A percentile compares a stretch with the other conserved stretches of the same genome.
Conservation (phyloP, 2,329 filamentous ascomycete genomes). For the Tolypocladium nubicola region DNA sequence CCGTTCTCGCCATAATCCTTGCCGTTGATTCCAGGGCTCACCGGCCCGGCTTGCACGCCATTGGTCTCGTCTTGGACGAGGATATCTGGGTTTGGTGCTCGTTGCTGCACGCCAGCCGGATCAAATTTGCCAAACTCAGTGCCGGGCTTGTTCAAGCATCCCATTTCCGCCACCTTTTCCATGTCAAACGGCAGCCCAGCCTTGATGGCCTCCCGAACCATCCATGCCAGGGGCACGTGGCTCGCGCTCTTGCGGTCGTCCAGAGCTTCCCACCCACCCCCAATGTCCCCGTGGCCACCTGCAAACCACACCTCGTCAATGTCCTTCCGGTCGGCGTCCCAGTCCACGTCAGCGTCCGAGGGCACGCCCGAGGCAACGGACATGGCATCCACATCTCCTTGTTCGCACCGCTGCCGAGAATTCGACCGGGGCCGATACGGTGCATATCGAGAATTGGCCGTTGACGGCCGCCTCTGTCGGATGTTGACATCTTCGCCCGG, state of each 20-base stretch:
- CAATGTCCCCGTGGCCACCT: conserved; percentile 69
- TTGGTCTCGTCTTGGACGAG: conserved; percentile 10
- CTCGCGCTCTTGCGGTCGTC: conserved; percentile 50
- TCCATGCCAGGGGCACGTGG: conserved; percentile 60
- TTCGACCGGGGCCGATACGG: conserved; percentile 31
- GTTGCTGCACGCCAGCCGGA: background rate
- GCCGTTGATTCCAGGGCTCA: conserved; percentile 10
- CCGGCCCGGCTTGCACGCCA: conserved; percentile 7
- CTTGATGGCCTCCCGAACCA: conserved; percentile 47
- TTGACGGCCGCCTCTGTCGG: conserved; percentile 1
- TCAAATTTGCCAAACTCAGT: conserved; percentile 1
- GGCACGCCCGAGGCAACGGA: conserved; percentile 20
- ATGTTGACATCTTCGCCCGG: conserved; percentile 4
- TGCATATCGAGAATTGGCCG: conserved; percentile 15
- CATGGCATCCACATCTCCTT: conserved; percentile 12
- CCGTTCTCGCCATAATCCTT: conserved; percentile 12
- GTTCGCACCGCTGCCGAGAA: conserved; percentile 19
- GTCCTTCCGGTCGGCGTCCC: conserved; percentile 50
- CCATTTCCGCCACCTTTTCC: conserved; percentile 55
- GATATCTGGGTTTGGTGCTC: conserved; percentile 11
- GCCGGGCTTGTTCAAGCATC: conserved; percentile 31
- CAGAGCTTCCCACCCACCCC: conserved; percentile 60
- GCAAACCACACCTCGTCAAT: conserved; percentile 76
- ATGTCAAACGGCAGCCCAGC: conserved; percentile 63
- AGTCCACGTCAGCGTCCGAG: conserved; percentile 23